A percentile compares a stretch with the other conserved stretches of the same genome.
phyloP scores from a whole-genome alignment of 192 early-diverging fungal genomes.

The Pecoramyces ruminantium region DNA sequence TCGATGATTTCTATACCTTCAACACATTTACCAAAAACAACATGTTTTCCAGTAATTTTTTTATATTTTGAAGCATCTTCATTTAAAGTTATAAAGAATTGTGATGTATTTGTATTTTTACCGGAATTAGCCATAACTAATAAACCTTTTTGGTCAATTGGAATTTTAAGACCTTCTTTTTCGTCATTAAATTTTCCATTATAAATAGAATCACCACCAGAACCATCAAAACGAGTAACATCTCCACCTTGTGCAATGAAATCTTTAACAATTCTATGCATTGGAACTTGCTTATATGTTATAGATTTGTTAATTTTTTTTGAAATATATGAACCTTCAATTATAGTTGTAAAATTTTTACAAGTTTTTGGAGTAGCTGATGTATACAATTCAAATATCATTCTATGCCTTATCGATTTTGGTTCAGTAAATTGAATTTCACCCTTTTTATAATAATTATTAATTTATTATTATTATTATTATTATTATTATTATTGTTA shows the following conservation, averaged over 20 bases:
- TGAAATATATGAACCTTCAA: constrained; percentile 8
- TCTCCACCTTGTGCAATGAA: constrained; percentile 22
- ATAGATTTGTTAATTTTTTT: constrained; percentile 16
- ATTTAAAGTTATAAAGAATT: constrained; percentile 26
- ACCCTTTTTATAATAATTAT: not conserved
- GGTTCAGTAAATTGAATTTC: not conserved
- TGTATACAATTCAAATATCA: not conserved
- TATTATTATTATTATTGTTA: too few relatives aligned
- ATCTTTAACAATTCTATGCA: constrained; percentile 13
- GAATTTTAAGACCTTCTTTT: constrained; percentile 10
- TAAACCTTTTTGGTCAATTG: constrained; percentile 3
- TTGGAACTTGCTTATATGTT: constrained; percentile 5
- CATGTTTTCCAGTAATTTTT: not conserved
- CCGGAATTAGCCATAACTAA: constrained; percentile 42
- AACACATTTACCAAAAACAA: not conserved
- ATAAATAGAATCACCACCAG: constrained; percentile 39
- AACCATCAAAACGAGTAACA: constrained; percentile 21
- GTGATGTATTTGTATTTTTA: constrained; percentile 44
- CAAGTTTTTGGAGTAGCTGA: not conserved
- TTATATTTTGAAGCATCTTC: constrained; percentile 2
- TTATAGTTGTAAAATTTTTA: not conserved
- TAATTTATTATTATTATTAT: too few relatives aligned
- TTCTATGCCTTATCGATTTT: not conserved
- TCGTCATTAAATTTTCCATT: constrained; percentile 40
- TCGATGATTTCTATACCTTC: not conserved